These are phyloP conservation scores for Sporisorium sorghi DNA, from an alignment of 1,284 basidiomycete species.

Conservation along the genomic window DNA sequence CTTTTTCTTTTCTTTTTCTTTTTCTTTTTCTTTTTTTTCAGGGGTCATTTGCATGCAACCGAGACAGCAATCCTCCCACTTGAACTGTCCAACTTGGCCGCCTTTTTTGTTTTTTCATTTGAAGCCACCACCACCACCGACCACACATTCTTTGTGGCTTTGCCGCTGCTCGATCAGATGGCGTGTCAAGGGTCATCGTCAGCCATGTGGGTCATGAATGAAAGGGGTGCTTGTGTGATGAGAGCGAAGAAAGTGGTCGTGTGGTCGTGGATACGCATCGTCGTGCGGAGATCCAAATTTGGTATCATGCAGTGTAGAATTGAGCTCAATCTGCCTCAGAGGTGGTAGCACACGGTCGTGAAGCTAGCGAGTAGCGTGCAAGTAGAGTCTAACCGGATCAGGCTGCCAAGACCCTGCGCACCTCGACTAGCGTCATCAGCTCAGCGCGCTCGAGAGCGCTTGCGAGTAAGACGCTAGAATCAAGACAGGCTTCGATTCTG, in stretches of 20 bases:
- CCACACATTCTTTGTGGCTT: background rate
- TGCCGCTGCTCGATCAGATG: no score
- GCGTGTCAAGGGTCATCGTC: no score
- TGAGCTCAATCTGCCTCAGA: constrained; percentile 10
- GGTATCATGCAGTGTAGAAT: constrained; percentile 28
- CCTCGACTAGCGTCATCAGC: background rate
- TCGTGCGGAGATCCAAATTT: constrained; percentile 27
- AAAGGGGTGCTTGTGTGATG: background rate
- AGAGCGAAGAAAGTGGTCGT: constrained; percentile 1
- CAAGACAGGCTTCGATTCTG: background rate
- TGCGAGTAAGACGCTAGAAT: background rate
- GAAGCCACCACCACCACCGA: no score
- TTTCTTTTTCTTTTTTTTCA: constrained; percentile 2
- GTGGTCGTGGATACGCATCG: constrained; percentile 1
- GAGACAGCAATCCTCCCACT: constrained; percentile 10
- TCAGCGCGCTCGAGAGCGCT: no score
- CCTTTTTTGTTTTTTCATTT: background rate
- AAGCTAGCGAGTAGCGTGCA: background rate
- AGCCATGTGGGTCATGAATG: background rate
- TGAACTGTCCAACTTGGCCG: constrained; percentile 16
- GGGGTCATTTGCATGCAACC: constrained; percentile 24
- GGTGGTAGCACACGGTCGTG: background rate
- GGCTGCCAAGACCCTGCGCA: background rate
- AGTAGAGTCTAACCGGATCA: background rate
- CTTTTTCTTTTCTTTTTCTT: background rate